Evolutionary conservation across 108 stramenopile genomes (phyloP).

Genomic region (Pseudonitzschia delicatissima): DNA sequence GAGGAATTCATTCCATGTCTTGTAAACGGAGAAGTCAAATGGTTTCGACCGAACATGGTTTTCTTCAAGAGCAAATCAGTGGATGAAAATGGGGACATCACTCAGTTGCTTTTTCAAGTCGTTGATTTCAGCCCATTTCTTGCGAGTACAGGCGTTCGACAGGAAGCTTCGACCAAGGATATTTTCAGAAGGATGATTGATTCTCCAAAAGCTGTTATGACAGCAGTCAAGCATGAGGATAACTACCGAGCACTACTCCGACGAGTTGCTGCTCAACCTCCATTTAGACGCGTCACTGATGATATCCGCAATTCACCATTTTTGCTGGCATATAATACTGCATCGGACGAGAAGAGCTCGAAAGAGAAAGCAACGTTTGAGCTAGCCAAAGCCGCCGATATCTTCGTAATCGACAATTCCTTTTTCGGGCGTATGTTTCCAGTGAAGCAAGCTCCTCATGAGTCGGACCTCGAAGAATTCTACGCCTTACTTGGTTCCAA

Average conservation of each 20-base stretch:
- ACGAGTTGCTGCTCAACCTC: conserved; percentile 68
- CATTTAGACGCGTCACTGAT: conserved; percentile 51
- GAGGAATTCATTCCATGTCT: conserved; percentile 59
- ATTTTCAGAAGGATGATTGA: conserved; percentile 35
- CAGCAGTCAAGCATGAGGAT: conserved; percentile 38
- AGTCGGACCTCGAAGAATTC: conserved; percentile 70
- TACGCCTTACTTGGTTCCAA: conserved; percentile 58
- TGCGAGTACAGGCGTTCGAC: conserved; percentile 42
- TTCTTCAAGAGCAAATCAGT: conserved; percentile 44
- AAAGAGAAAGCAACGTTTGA: conserved; percentile 30
- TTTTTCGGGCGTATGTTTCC: conserved; percentile 63
- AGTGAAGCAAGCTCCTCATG: conserved; percentile 61
- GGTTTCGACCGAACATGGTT: conserved; percentile 54
- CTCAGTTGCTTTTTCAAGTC: conserved; percentile 39
- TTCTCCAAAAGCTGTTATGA: conserved; percentile 51
- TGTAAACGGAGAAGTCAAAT: conserved; percentile 33
- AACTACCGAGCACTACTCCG: conserved; percentile 63
- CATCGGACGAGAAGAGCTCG: conserved; percentile 11
- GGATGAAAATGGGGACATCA: conserved; percentile 21
- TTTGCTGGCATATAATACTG: conserved; percentile 59
- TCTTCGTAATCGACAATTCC: conserved; percentile 77
- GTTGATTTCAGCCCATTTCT: conserved; percentile 57
- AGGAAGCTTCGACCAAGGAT: conserved; percentile 49
- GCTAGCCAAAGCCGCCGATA: conserved; percentile 66
- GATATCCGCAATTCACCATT: conserved; percentile 63